Percentiles rank a stretch among this genome's conserved stretches.
Conservation (phyloP, 2,329 filamentous ascomycete species). For the Cladosporium colombiae region DNA sequence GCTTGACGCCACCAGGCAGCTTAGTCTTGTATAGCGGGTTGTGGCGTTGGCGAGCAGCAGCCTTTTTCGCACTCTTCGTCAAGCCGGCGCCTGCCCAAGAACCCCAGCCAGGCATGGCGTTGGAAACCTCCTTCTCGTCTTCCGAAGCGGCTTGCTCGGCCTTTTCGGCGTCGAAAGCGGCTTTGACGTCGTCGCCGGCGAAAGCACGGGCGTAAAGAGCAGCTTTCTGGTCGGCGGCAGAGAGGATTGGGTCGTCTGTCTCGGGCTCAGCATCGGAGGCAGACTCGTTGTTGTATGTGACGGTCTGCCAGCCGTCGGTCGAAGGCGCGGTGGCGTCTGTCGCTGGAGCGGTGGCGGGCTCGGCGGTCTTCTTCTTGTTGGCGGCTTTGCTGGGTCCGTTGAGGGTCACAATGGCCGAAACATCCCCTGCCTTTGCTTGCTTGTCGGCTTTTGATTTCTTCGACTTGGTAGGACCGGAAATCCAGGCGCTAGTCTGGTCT, state of each 20-base stretch:
- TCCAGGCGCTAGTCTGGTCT: slow-evolving; percentile 25
- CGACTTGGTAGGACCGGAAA: slow-evolving; percentile 24
- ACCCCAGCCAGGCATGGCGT: slow-evolving; percentile 92
- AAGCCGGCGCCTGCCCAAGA: slow-evolving; percentile 85
- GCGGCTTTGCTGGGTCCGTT: slow-evolving; percentile 12
- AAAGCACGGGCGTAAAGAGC: slow-evolving; percentile 79
- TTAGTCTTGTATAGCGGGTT: slow-evolving; percentile 61
- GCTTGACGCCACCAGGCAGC: slow-evolving; percentile 68
- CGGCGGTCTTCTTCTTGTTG: slow-evolving; percentile 26
- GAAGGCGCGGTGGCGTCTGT: neutral
- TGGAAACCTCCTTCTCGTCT: slow-evolving; percentile 78
- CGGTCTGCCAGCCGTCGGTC: slow-evolving; percentile 48
- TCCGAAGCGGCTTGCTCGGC: slow-evolving; percentile 69
- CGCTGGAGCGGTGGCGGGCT: slow-evolving; percentile 31
- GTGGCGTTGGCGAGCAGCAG: slow-evolving; percentile 53
- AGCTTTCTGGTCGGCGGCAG: slow-evolving; percentile 51
- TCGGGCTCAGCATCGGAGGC: slow-evolving; percentile 31
- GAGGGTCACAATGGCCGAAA: slow-evolving; percentile 21
- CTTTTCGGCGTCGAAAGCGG: slow-evolving; percentile 82
- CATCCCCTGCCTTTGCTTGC: slow-evolving; percentile 24
- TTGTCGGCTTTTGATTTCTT: slow-evolving; percentile 28
- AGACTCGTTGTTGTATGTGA: slow-evolving; percentile 40
- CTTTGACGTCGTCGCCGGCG: slow-evolving; percentile 80
- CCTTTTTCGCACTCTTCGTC: slow-evolving; percentile 66
- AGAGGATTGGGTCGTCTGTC: slow-evolving; percentile 29